Percentiles rank a stretch among this genome's conserved stretches.
These are phyloP conservation scores for Pseudozyma flocculosa DNA, from an alignment of 1,284 basidiomycete species.

Conservation along the genomic window DNA sequence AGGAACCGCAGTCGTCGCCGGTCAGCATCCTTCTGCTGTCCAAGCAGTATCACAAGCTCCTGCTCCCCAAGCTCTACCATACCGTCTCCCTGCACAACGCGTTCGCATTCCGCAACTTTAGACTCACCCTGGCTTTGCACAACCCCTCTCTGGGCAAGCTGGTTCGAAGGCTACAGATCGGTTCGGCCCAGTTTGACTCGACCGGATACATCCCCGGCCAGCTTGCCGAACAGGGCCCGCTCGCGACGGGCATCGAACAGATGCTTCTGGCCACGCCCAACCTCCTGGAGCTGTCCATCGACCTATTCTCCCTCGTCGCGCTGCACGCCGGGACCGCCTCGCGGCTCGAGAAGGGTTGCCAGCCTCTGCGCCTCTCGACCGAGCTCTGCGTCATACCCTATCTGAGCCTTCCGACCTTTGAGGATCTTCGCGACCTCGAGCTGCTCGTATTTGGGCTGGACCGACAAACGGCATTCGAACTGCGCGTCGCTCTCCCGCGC, in stretches of 20 bases:
- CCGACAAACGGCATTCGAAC: constrained; percentile 14
- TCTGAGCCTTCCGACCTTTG: constrained; percentile 38
- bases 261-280: constrained; percentile 35
- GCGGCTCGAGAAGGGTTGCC: constrained; percentile 30
- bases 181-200: constrained; percentile 29
- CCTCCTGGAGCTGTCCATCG: constrained; percentile 36
- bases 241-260: constrained; percentile 41
- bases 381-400: constrained; percentile 42
- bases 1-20: constrained; percentile 22
- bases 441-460: constrained; percentile 44
- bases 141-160: constrained; percentile 33
- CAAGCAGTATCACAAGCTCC: constrained; percentile 19
- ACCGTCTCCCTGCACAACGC: constrained; percentile 30
- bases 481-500: constrained; percentile 25
- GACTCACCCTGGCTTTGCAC: constrained; percentile 36
- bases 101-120: constrained; percentile 22
- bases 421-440: constrained; percentile 33
- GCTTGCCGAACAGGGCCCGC: constrained; percentile 25
- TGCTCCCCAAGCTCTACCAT: constrained; percentile 34
- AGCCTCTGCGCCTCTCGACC: constrained; percentile 27
- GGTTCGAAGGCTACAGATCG: constrained; percentile 27
- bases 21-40: constrained; percentile 37
- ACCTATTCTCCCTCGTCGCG: constrained; percentile 40
- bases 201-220: constrained; percentile 39
- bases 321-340: constrained; percentile 24